phyloP scores from a whole-genome alignment of 2,329 filamentous ascomycete species.

The Diaporthe batatas region DNA sequence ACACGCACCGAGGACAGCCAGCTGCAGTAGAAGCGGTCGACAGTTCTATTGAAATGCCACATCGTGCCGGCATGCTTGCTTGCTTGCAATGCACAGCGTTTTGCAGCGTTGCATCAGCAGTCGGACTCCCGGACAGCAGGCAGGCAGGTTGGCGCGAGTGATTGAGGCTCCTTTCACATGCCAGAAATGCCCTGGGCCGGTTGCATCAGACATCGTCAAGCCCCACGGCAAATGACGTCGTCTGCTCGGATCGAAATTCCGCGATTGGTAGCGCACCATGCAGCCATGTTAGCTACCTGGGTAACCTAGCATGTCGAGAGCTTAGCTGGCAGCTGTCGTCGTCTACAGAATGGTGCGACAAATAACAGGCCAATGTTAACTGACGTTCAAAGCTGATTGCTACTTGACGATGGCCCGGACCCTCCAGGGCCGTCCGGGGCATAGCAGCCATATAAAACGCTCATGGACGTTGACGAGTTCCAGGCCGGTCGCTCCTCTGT shows the following conservation, averaged over 20 bases:
- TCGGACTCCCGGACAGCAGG: constrained; percentile 1
- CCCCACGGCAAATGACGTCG: constrained; percentile 28
- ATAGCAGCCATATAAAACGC: constrained; percentile 1
- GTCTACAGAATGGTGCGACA: constrained; percentile 12
- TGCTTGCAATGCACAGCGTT: neutral
- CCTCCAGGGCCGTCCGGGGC: neutral
- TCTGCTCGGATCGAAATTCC: constrained; percentile 31
- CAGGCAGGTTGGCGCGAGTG: constrained; percentile 1
- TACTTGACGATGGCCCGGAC: neutral
- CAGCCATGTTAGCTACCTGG: neutral
- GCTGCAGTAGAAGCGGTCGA: neutral
- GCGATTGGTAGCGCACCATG: neutral
- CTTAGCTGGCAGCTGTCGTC: constrained; percentile 22
- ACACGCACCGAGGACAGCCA: neutral
- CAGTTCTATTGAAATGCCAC: neutral
- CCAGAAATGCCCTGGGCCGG: neutral
- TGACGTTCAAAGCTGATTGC: neutral
- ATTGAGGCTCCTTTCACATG: constrained; percentile 29
- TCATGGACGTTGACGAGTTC: neutral
- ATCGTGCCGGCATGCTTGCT: too few species aligned
- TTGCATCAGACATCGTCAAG: constrained; percentile 23
- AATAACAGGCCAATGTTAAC: constrained; percentile 18
- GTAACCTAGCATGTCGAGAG: neutral
- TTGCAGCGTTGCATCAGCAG: neutral
- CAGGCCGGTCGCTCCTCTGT: neutral